phyloP scores from a whole-genome alignment of 2,329 filamentous ascomycete genomes.

The Dothistroma pini region DNA sequence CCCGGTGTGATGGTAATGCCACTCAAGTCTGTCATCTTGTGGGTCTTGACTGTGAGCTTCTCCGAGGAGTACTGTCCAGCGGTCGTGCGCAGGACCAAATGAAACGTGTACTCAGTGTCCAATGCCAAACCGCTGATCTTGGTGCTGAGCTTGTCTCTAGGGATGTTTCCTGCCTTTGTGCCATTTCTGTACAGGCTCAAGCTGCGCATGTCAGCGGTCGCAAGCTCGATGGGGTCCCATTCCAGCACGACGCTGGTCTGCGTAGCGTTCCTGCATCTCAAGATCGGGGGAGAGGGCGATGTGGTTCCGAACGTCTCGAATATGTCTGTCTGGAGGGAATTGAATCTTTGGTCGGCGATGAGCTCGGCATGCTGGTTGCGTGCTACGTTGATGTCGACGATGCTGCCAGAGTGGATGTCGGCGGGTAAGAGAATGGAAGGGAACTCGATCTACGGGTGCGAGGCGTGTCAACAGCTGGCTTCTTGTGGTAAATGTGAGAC shows the following conservation, averaged over 20 bases:
- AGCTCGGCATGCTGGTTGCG: slow-evolving; percentile 79
- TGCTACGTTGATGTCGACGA: slow-evolving; percentile 94
- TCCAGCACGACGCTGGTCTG: slow-evolving; percentile 98
- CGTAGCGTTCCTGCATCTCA: slow-evolving; percentile 93
- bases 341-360: slow-evolving; percentile 71
- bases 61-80: slow-evolving; percentile 85
- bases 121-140: slow-evolving; percentile 97
- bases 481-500: not conserved
- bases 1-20: slow-evolving; percentile 94
- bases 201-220: slow-evolving; percentile 85
- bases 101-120: slow-evolving; percentile 93
- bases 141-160: slow-evolving; percentile 84
- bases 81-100: slow-evolving; percentile 83
- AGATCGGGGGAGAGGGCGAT: slow-evolving; percentile 69
- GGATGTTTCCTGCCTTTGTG: slow-evolving; percentile 93
- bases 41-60: slow-evolving; percentile 79
- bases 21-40: slow-evolving; percentile 97
- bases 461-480: slow-evolving; percentile 14
- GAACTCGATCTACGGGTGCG: slow-evolving; percentile 77
- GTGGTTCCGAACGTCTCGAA: slow-evolving; percentile 78
- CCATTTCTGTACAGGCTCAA: slow-evolving; percentile 92
- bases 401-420: slow-evolving; percentile 92
- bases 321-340: slow-evolving; percentile 83
- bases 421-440: slow-evolving; percentile 94
- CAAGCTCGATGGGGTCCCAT: slow-evolving; percentile 93